Base-by-base conservation (phyloP, 345 rosid genomes). In the Arabidopsis arenosa region DNA sequence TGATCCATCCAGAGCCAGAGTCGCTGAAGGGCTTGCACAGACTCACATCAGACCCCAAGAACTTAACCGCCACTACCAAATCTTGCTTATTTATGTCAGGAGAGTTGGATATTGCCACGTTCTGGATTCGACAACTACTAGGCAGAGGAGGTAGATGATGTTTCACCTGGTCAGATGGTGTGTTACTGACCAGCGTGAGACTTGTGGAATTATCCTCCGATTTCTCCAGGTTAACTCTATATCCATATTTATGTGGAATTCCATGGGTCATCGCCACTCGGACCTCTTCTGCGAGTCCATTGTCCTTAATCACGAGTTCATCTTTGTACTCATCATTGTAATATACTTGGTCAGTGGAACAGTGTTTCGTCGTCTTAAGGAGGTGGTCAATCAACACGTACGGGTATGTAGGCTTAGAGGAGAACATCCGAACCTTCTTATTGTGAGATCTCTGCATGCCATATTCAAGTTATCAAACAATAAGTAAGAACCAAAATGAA, bases 1-100 rank as follows among this genome's bases (percentile, higher is more conserved):
- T 36, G 28, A 36, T 59, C 63, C 63, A 59, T 35, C 13, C 44
- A 57, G 21, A 14, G 7, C 9, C 2, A 54, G 59, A 54, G 59
- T 28, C 59, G 59, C 36, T 54, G 59, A 54, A 54, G 9, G 36
- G 59, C 36, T 54, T 28, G 59, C 59, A 54, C 36, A 54, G 13
- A 54, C 44, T 36, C 30, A 59, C 63, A 4, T 59, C 44, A 15
- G 43, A 59, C 36, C 63, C 44, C 44, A 59, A 9, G 14, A 36
- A 59, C 63, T 59, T 59, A 28, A 59, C 45, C 14, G 63, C 63
- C 63, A 35, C 63, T 36, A 36, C 63, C 44, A 59, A 36, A 5
- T 59, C 63, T 4, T 17, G 18, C 63, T 58, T 58, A 13, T 36
- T 36, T 9, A 37, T 36, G 7, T 36, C 28, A 15, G 7, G 28